Percentiles rank a stretch among this genome's conserved stretches.
These are phyloP conservation scores for Piper longum DNA, from an alignment of 164 flowering plant species.

Conservation along the genomic window DNA sequence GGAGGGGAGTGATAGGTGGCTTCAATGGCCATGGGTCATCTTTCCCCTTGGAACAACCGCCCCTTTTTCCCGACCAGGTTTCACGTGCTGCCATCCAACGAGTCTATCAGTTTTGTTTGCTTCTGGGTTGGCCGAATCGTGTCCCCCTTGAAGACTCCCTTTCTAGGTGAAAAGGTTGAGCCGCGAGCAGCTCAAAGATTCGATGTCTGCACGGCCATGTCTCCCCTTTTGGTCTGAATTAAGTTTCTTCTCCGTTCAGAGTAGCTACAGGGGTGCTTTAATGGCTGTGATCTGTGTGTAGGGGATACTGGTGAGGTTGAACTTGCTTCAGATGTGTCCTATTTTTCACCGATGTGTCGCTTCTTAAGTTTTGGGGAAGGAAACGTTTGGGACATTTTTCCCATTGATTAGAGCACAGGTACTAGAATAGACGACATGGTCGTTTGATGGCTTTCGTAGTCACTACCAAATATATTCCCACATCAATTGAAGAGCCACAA, in stretches of 20 bases:
- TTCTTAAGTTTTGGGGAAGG: conserved; percentile 3
- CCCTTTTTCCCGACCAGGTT: conserved; percentile 9
- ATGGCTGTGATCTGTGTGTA: too few relatives aligned
- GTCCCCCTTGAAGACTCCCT: conserved; percentile 16
- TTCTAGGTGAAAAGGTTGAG: conserved; percentile 19
- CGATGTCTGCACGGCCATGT: too few relatives aligned
- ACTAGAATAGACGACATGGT: conserved; percentile 6
- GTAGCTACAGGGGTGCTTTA: too few relatives aligned
- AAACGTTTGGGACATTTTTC: conserved; percentile 1
- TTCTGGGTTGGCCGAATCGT: conserved; percentile 37
- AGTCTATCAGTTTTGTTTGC: conserved; percentile 31
- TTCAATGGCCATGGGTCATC: conserved; percentile 8
- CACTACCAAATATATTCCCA: conserved; percentile 1
- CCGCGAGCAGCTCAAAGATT: conserved; percentile 6
- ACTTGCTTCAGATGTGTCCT: too few relatives aligned
- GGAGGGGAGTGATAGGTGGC: conserved; percentile 12
- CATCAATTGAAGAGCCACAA: background rate
- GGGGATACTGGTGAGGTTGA: too few relatives aligned
- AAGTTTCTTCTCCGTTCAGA: too few relatives aligned
- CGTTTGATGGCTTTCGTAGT: conserved; percentile 6
- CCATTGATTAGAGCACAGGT: conserved; percentile 12
- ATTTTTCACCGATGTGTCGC: conserved; percentile 2
- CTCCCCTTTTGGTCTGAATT: too few relatives aligned
- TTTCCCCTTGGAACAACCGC: conserved; percentile 21
- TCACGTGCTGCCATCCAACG: conserved; percentile 46